phyloP scores from a whole-genome alignment of 495 filamentous ascomycete genomes.

The Penicillium angulare region DNA sequence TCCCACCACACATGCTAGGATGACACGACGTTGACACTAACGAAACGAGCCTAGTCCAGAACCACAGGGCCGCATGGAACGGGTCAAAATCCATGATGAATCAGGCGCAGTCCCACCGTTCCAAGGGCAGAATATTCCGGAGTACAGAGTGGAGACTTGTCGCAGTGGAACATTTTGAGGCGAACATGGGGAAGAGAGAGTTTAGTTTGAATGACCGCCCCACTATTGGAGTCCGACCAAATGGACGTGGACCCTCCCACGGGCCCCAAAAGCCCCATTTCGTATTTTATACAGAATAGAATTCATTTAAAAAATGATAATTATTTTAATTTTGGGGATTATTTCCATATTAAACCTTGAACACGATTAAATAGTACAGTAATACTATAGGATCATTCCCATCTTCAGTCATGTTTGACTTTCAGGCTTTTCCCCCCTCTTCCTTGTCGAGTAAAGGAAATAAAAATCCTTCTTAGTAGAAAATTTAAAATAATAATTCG shows the following conservation, averaged over 20 bases:
- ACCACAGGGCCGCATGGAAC: conserved; percentile 18
- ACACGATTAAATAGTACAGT: no score
- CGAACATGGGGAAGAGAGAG: conserved; percentile 7
- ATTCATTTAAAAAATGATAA: no score
- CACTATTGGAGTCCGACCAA: conserved; percentile 4
- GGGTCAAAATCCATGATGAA: conserved; percentile 24
- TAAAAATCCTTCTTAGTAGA: no score
- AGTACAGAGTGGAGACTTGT: conserved; percentile 4
- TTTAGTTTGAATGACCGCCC: background rate
- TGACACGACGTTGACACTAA: conserved; percentile 48
- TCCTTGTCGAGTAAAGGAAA: no score
- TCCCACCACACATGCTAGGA: conserved; percentile 41
- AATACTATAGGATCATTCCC: no score
- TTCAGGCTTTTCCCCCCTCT: no score
- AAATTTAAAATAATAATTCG: no score
- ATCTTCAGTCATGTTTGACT: no score
- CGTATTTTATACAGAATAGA: no score
- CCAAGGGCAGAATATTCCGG: conserved; percentile 9
- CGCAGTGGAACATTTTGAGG: conserved; percentile 10
- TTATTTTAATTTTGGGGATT: no score
- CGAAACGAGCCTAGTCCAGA: conserved; percentile 35
- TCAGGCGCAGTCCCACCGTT: conserved; percentile 31
- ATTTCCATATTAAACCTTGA: no score
- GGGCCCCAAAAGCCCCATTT: background rate
- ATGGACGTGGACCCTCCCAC: conserved; percentile 1